These are phyloP conservation scores for Carex scoparia DNA, from an alignment of 176 grass and related monocot species.

Conservation along the genomic window DNA sequence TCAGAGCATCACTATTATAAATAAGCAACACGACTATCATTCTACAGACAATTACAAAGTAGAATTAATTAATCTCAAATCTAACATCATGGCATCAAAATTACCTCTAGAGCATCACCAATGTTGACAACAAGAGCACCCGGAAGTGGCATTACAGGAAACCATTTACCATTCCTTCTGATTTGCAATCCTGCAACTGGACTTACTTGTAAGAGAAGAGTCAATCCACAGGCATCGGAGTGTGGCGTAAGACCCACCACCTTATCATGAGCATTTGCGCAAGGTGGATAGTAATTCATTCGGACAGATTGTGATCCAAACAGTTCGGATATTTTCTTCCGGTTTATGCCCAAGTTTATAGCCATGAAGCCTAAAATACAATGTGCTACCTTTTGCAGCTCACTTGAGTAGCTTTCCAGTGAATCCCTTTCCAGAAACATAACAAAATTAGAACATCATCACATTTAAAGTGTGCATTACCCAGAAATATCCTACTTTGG, in stretches of 20 bases:
- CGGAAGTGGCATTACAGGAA: conserved; percentile 31
- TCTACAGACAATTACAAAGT: no score
- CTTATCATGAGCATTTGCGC: conserved; percentile 32
- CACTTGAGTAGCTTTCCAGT: conserved; percentile 35
- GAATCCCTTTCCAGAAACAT: conserved; percentile 24
- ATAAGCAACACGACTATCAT: background rate
- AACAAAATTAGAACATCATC: background rate
- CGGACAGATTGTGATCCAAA: conserved; percentile 26
- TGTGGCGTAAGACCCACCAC: conserved; percentile 60
- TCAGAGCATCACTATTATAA: background rate
- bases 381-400: conserved; percentile 28
- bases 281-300: conserved; percentile 65
- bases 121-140: conserved; percentile 39
- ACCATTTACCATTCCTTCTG: conserved; percentile 45
- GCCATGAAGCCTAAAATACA: conserved; percentile 27
- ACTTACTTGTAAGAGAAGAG: conserved; percentile 48
- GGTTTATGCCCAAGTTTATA: conserved; percentile 23
- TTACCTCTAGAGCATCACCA: conserved; percentile 50
- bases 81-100: background rate
- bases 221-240: conserved; percentile 39
- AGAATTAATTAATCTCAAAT: background rate
- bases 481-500: background rate
- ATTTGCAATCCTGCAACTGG: conserved; percentile 58
- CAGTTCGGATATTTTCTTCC: conserved; percentile 20
- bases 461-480: background rate